phyloP scores from a whole-genome alignment of 495 filamentous ascomycete species.

The Parmelia sp. region DNA sequence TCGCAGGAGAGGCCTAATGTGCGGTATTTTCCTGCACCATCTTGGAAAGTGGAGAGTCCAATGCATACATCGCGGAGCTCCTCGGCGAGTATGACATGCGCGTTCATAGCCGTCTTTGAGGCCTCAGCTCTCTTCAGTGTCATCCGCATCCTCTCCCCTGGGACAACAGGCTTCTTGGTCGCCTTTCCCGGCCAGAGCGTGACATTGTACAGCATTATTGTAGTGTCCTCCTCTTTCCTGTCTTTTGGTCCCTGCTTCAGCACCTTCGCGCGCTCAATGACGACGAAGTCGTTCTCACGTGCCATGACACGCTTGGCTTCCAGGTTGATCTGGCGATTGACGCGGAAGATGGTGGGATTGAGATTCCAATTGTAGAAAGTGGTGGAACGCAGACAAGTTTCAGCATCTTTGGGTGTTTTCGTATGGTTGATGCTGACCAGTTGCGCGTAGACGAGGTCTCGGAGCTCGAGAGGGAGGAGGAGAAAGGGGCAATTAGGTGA shows the following conservation, averaged over 20 bases:
- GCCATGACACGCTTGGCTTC: slow-evolving; percentile 10
- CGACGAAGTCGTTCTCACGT: slow-evolving; percentile 8
- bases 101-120: neutral
- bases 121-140: neutral
- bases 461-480: slow-evolving; percentile 14
- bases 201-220: slow-evolving; percentile 5
- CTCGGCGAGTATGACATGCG: slow-evolving; percentile 6
- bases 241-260: slow-evolving; percentile 1
- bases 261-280: neutral
- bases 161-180: slow-evolving; percentile 3
- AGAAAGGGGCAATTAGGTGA: slow-evolving; percentile 10
- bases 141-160: slow-evolving; percentile 12
- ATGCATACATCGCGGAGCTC: slow-evolving; percentile 9
- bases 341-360: slow-evolving; percentile 7
- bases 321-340: slow-evolving; percentile 4
- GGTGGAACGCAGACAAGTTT: neutral
- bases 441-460: slow-evolving; percentile 4
- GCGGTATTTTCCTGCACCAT: neutral
- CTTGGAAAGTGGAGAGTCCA: slow-evolving; percentile 2
- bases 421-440: slow-evolving; percentile 13
- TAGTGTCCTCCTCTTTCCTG: neutral
- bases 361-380: slow-evolving; percentile 12
- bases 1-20: neutral
- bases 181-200: slow-evolving; percentile 13
- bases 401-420: slow-evolving; percentile 7